Conservation (phyloP, 345 rosid genomes). For the Camelina laxa region DNA sequence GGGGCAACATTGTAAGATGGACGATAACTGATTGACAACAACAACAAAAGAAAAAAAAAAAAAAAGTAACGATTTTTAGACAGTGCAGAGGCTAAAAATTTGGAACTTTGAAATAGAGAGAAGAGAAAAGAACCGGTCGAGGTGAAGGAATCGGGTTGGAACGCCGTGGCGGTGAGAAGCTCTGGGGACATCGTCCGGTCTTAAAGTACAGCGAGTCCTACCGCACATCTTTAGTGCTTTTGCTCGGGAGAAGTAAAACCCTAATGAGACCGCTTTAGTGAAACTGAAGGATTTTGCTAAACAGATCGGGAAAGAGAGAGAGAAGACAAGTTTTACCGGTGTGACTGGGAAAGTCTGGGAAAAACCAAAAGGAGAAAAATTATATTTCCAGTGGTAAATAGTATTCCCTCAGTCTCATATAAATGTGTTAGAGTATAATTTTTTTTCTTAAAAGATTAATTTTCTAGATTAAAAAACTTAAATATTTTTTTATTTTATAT, state of each 20-base stretch:
- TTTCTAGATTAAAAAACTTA: too few relatives aligned
- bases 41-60: not conserved
- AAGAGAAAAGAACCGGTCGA: constrained; percentile 55
- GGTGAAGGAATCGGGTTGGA: constrained; percentile 52
- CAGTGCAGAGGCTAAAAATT: not conserved
- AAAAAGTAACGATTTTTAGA: not conserved
- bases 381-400: too few relatives aligned
- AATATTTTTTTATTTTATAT: too few relatives aligned
- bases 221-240: constrained; percentile 64
- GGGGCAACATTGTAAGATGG: constrained; percentile 81
- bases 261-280: not conserved
- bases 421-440: too few relatives aligned
- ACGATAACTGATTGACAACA: constrained; percentile 57
- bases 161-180: constrained; percentile 61
- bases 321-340: not conserved
- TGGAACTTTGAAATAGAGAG: not conserved
- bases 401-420: too few relatives aligned
- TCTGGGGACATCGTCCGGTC: constrained; percentile 68
- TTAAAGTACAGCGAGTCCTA: constrained; percentile 76
- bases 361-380: too few relatives aligned
- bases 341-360: too few relatives aligned
- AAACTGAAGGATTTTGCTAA: not conserved
- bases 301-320: not conserved
- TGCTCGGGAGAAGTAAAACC: constrained; percentile 2
- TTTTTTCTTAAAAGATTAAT: too few relatives aligned